phyloP scores from a whole-genome alignment of 2,329 filamentous ascomycete genomes.

The Cucurbitaria berberidis region DNA sequence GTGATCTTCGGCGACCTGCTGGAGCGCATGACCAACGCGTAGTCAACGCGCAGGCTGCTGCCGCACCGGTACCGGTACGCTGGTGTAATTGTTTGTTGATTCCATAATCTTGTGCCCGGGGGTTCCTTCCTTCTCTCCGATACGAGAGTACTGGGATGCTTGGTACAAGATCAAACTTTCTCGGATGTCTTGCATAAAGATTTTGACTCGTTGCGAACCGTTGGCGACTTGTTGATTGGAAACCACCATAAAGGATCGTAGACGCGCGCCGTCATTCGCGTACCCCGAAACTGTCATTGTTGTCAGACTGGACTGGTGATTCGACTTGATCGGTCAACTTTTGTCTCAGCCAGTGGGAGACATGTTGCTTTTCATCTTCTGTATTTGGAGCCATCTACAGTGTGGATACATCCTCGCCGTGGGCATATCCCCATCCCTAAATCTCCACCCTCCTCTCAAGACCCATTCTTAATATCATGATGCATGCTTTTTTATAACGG shows the following conservation, averaged over 20 bases:
- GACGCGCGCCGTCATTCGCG: background rate
- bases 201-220: background rate
- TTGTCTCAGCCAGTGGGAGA: background rate
- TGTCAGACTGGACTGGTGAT: background rate
- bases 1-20: background rate
- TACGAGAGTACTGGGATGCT: no score
- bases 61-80: no score
- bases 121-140: no score
- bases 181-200: background rate
- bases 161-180: background rate
- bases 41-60: background rate
- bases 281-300: background rate
- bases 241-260: background rate
- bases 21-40: background rate
- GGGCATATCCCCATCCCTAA: background rate
- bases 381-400: no score
- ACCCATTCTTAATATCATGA: background rate
- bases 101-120: background rate
- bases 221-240: background rate
- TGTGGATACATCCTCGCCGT: background rate
- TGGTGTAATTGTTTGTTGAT: no score
- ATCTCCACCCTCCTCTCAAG: constrained; percentile 7
- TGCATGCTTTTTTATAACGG: background rate
- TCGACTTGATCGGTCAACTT: background rate
- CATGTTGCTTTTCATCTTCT: background rate